phyloP scores from a whole-genome alignment of 495 filamentous ascomycete species.

The Penicillium soppii region DNA sequence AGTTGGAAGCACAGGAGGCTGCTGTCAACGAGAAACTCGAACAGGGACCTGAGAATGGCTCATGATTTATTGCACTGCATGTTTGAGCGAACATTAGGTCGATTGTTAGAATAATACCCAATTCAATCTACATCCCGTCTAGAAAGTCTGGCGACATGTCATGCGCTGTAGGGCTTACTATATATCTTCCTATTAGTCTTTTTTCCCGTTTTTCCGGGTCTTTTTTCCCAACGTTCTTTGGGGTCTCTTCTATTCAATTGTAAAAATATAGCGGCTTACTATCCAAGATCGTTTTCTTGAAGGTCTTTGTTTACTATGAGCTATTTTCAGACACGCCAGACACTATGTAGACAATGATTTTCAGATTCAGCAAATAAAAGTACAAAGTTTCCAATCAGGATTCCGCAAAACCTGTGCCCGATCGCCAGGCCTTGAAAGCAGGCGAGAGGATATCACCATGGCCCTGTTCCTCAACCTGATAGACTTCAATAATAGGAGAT shows the following conservation, averaged over 20 bases:
- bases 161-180: background rate
- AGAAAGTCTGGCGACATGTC: no score
- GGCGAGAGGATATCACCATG: slow-evolving; percentile 74
- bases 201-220: no score
- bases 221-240: no score
- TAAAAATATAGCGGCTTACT: no score
- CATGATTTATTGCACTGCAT: background rate
- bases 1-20: slow-evolving; percentile 9
- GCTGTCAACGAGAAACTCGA: background rate
- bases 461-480: slow-evolving; percentile 67
- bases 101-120: background rate
- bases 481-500: slow-evolving; percentile 64
- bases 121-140: no score
- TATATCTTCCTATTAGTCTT: no score
- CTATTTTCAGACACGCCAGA: no score
- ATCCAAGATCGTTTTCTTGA: no score
- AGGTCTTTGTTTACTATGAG: no score
- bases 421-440: slow-evolving; percentile 75
- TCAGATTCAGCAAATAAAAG: background rate
- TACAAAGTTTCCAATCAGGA: background rate
- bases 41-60: background rate
- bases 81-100: background rate
- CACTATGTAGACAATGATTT: no score
- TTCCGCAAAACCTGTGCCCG: background rate
- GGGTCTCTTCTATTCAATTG: no score